Conservation (phyloP, 306 rosid genomes). For the Echinosophora koreensis region DNA sequence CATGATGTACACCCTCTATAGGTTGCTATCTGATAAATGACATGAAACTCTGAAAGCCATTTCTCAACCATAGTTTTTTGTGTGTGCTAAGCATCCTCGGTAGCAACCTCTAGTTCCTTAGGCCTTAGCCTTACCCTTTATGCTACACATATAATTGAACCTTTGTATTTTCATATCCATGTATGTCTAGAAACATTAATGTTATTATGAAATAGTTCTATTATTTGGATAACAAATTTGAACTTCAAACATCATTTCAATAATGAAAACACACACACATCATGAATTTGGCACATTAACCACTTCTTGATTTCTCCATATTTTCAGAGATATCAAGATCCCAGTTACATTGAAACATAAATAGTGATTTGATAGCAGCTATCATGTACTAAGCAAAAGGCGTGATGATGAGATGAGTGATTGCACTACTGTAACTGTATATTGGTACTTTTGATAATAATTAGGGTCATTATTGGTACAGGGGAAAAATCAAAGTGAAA, state of each 20-base stretch:
- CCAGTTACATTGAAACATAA: background rate
- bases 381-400: too few relatives aligned
- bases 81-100: constrained; percentile 50
- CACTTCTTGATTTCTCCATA: background rate
- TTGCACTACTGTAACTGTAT: too few relatives aligned
- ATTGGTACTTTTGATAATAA: too few relatives aligned
- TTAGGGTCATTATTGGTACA: too few relatives aligned
- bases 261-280: background rate
- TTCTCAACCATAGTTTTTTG: constrained; percentile 64
- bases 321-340: background rate
- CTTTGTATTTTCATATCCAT: background rate
- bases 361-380: background rate
- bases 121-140: constrained; percentile 30
- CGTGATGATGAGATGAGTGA: too few relatives aligned
- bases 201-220: background rate
- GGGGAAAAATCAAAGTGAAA: too few relatives aligned
- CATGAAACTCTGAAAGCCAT: constrained; percentile 77
- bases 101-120: constrained; percentile 43
- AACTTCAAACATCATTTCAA: background rate
- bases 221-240: too few relatives aligned
- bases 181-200: background rate
- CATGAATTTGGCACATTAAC: constrained; percentile 18
- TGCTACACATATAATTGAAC: background rate
- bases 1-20: constrained; percentile 52
- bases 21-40: constrained; percentile 52